These are phyloP conservation scores for Polyplosphaeria fusca DNA, from an alignment of 495 filamentous ascomycete species.

Conservation along the genomic window DNA sequence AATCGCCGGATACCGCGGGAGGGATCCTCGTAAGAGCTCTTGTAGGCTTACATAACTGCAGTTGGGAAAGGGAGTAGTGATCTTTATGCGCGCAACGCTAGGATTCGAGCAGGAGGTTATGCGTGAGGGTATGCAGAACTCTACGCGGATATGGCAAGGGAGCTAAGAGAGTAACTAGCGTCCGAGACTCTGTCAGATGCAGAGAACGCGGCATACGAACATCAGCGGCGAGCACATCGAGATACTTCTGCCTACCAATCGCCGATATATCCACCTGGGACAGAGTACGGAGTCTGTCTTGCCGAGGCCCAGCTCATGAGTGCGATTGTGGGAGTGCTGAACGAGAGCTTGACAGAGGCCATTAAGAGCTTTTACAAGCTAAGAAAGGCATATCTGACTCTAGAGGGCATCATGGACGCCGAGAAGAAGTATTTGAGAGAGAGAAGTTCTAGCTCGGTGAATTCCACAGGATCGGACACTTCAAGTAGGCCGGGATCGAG, in stretches of 20 bases:
- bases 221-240: constrained; percentile 69
- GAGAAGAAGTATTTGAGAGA: constrained; percentile 56
- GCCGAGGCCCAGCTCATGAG: constrained; percentile 84
- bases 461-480: constrained; percentile 17
- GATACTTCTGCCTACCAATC: constrained; percentile 52
- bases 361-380: constrained; percentile 91
- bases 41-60: constrained; percentile 37
- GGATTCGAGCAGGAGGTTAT: constrained; percentile 96
- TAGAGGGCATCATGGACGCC: constrained; percentile 69
- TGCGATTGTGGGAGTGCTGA: constrained; percentile 83
- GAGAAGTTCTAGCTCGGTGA: constrained; percentile 32
- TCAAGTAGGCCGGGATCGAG: constrained; percentile 17
- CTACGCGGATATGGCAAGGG: constrained; percentile 1
- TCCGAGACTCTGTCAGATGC: constrained; percentile 68
- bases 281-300: constrained; percentile 76
- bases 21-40: not conserved
- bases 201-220: constrained; percentile 73
- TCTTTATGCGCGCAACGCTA: constrained; percentile 80
- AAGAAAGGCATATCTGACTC: constrained; percentile 80
- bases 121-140: constrained; percentile 60
- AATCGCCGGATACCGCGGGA: not conserved
- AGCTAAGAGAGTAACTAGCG: constrained; percentile 48
- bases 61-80: constrained; percentile 75
- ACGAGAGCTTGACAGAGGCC: constrained; percentile 88
- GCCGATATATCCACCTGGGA: constrained; percentile 72